These are phyloP conservation scores for Fraxinus albicans DNA, from an alignment of 305 asterid genomes.

Conservation along the genomic window DNA sequence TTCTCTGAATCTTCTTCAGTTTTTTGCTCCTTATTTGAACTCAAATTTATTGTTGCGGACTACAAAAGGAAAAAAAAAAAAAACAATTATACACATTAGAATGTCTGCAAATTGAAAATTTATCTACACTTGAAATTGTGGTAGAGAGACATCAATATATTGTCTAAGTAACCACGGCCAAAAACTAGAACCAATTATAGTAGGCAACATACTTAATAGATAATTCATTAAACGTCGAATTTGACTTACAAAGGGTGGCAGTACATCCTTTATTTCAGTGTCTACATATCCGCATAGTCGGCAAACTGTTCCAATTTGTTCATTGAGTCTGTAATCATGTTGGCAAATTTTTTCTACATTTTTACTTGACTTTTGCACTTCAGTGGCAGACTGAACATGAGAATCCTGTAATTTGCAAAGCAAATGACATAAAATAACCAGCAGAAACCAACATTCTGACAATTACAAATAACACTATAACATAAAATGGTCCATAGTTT, in stretches of 20 bases:
- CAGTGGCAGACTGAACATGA: slow-evolving; percentile 30
- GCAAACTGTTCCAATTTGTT: slow-evolving; percentile 84
- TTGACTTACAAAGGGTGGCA: slow-evolving; percentile 78
- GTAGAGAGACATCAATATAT: not conserved
- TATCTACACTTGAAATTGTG: not conserved
- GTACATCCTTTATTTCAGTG: slow-evolving; percentile 79
- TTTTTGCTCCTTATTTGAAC: slow-evolving; percentile 55
- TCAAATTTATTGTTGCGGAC: slow-evolving; percentile 39
- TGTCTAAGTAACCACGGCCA: not conserved
- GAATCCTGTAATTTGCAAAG: slow-evolving; percentile 38
- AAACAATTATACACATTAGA: not conserved
- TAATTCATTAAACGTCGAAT: not conserved
- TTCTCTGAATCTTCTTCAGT: slow-evolving; percentile 46
- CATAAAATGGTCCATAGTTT: not conserved
- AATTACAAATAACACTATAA: not conserved
- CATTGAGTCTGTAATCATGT: slow-evolving; percentile 78
- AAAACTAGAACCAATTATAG: not conserved
- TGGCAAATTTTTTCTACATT: slow-evolving; percentile 43
- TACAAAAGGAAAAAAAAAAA: slow-evolving; percentile 18
- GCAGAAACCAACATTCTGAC: not conserved
- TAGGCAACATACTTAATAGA: not conserved
- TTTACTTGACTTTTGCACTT: slow-evolving; percentile 33
- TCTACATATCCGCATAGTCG: slow-evolving; percentile 68
- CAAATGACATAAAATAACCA: not conserved
- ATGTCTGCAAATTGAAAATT: not conserved